These are phyloP conservation scores for Lactarius akahatsu DNA, from an alignment of 768 basidiomycete genomes.

Conservation along the genomic window DNA sequence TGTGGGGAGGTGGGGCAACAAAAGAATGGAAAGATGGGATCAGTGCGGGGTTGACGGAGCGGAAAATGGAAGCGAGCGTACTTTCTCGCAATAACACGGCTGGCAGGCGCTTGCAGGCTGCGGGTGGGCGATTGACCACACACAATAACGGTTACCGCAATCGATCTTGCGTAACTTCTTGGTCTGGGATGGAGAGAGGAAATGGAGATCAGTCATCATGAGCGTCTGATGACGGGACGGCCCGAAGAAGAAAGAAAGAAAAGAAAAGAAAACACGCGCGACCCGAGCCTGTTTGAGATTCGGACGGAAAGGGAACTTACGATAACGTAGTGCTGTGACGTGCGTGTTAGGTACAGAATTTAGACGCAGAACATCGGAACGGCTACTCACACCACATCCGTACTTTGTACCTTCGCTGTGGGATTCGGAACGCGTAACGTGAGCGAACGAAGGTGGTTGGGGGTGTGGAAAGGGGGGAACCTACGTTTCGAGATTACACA, in stretches of 20 bases:
- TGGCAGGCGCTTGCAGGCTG: slow-evolving; percentile 36
- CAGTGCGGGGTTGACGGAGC: slow-evolving; percentile 15
- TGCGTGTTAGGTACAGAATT: slow-evolving; percentile 29
- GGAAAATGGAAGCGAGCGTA: slow-evolving; percentile 27
- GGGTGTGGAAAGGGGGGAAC: slow-evolving; percentile 29
- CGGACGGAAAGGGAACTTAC: slow-evolving; percentile 40
- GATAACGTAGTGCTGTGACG: slow-evolving; percentile 62
- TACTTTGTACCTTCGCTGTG: slow-evolving; percentile 70
- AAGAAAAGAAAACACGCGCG: slow-evolving; percentile 4
- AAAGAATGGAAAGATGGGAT: slow-evolving; percentile 18
- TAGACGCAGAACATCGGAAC: slow-evolving; percentile 29
- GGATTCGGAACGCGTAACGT: slow-evolving; percentile 30
- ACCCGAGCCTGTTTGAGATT: slow-evolving; percentile 15
- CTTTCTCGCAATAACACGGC: slow-evolving; percentile 47
- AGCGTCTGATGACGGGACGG: slow-evolving; percentile 22
- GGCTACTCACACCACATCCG: slow-evolving; percentile 57
- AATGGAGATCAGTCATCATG: neutral
- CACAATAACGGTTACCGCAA: slow-evolving; percentile 49
- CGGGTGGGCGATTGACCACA: slow-evolving; percentile 42
- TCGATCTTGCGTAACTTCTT: slow-evolving; percentile 52
- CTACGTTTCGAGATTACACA: slow-evolving; percentile 44
- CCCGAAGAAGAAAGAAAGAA: slow-evolving; percentile 4
- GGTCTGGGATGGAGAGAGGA: slow-evolving; percentile 41
- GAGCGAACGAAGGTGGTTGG: slow-evolving; percentile 32
- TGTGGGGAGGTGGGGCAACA: slow-evolving; percentile 33